phyloP scores from a whole-genome alignment of 1,284 basidiomycete genomes.

The Nidula niveotomentosa region DNA sequence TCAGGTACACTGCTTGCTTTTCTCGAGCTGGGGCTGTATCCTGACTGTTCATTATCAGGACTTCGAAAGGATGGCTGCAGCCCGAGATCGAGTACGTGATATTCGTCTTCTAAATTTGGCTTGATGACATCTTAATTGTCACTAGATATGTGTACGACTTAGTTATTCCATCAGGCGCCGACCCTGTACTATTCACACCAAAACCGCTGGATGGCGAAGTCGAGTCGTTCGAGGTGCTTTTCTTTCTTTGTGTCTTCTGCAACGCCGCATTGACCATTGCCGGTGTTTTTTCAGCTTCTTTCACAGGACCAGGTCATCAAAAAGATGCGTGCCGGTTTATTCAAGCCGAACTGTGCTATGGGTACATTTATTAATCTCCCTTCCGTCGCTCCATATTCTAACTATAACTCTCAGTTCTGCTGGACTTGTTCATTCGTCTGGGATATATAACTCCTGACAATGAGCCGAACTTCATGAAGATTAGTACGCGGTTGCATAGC shows the following conservation, averaged over 20 bases:
- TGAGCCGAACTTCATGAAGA: constrained; percentile 74
- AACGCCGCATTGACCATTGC: neutral
- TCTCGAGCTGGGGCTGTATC: neutral
- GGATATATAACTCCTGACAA: constrained; percentile 78
- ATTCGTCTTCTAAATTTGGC: neutral
- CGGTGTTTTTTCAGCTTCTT: constrained; percentile 46
- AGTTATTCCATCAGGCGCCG: constrained; percentile 54
- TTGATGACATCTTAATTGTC: neutral
- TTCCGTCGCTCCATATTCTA: neutral
- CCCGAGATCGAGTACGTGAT: constrained; percentile 77
- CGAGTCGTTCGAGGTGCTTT: constrained; percentile 78
- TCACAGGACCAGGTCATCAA: constrained; percentile 50
- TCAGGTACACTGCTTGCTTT: constrained; percentile 38
- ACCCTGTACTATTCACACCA: constrained; percentile 54
- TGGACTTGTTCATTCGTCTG: constrained; percentile 83
- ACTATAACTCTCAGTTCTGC: constrained; percentile 50
- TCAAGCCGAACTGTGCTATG: constrained; percentile 87
- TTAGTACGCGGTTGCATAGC: constrained; percentile 72
- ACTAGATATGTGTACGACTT: constrained; percentile 82
- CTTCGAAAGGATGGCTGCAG: constrained; percentile 75
- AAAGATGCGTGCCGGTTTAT: constrained; percentile 63
- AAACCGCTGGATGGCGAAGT: constrained; percentile 91
- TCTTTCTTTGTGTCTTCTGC: neutral
- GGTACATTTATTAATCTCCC: constrained; percentile 39
- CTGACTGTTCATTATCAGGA: constrained; percentile 37